Percentiles rank a stretch among this genome's conserved stretches.
Evolutionary conservation across 805 yeast species (phyloP).

Genomic region (Ogataea trehaloabstinens): DNA sequence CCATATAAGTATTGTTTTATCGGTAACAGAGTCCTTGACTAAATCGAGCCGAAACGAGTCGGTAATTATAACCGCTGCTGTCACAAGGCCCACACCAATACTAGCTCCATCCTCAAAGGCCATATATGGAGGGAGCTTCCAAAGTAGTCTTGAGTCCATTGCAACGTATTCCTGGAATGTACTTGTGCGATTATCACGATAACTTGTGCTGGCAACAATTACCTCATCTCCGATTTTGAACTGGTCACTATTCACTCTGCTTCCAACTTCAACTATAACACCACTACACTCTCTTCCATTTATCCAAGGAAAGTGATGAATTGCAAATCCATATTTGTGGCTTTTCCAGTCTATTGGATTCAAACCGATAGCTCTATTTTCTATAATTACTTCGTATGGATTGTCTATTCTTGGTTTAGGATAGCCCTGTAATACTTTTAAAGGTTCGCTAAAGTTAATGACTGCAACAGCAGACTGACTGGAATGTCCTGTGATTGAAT

Average conservation of each 20-base stretch:
- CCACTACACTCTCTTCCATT: slow-evolving; percentile 50
- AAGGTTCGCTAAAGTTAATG: slow-evolving; percentile 24
- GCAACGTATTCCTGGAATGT: slow-evolving; percentile 47
- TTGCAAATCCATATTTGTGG: slow-evolving; percentile 43
- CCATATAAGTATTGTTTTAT: slow-evolving; percentile 38
- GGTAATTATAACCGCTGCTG: slow-evolving; percentile 34
- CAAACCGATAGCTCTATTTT: slow-evolving; percentile 37
- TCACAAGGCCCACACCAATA: slow-evolving; percentile 47
- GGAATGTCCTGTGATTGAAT: no score
- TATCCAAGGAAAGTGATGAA: slow-evolving; percentile 49
- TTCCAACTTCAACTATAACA: slow-evolving; percentile 34
- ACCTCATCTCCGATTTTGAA: slow-evolving; percentile 37
- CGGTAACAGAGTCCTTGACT: background rate
- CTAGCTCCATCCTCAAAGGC: slow-evolving; percentile 41
- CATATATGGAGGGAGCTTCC: slow-evolving; percentile 39
- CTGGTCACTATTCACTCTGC: slow-evolving; percentile 9
- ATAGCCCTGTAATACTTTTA: slow-evolving; percentile 12
- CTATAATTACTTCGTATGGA: slow-evolving; percentile 27
- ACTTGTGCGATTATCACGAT: slow-evolving; percentile 44
- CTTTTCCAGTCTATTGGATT: slow-evolving; percentile 53
- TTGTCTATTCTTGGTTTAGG: slow-evolving; percentile 22
- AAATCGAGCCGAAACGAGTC: slow-evolving; percentile 8
- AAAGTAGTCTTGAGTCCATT: slow-evolving; percentile 42
- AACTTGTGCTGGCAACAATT: slow-evolving; percentile 44
- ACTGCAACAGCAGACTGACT: slow-evolving; percentile 23